phyloP scores from a whole-genome alignment of 2,329 filamentous ascomycete genomes.

The Aspergillus spinulosporus region DNA sequence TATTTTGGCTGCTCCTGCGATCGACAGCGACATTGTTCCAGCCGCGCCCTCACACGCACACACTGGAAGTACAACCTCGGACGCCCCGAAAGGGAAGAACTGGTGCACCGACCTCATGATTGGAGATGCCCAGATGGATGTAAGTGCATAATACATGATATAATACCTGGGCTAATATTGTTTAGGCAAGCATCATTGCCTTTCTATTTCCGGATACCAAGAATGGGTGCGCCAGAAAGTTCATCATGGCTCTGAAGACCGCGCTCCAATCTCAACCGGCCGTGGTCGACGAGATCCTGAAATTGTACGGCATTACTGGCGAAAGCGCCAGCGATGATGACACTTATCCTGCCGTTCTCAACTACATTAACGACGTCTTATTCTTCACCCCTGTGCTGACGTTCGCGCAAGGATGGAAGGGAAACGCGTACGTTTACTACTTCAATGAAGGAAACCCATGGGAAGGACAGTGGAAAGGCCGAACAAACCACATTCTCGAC shows the following conservation, averaged over 20 bases:
- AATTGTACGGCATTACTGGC: constrained; percentile 42
- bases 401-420: constrained; percentile 41
- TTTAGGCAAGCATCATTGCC: constrained; percentile 31
- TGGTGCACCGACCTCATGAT: constrained; percentile 53
- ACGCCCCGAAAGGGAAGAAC: constrained; percentile 41
- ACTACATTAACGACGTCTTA: constrained; percentile 48
- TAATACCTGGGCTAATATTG: not conserved
- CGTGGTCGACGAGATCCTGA: constrained; percentile 32
- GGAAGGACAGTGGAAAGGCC: constrained; percentile 45
- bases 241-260: constrained; percentile 24
- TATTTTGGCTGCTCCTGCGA: constrained; percentile 38
- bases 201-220: constrained; percentile 30
- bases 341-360: constrained; percentile 44
- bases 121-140: constrained; percentile 52
- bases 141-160: constrained; percentile 25
- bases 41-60: constrained; percentile 26
- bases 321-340: constrained; percentile 40
- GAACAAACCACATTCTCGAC: constrained; percentile 49
- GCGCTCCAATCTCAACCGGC: constrained; percentile 26
- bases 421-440: constrained; percentile 42
- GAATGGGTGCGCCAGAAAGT: constrained; percentile 25
- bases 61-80: constrained; percentile 25
- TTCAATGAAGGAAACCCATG: constrained; percentile 53
- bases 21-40: constrained; percentile 48
- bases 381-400: constrained; percentile 49